A percentile compares a stretch with the other conserved stretches of the same genome.
These are phyloP conservation scores for Russula vinacea DNA, from an alignment of 768 basidiomycete species.

Conservation along the genomic window DNA sequence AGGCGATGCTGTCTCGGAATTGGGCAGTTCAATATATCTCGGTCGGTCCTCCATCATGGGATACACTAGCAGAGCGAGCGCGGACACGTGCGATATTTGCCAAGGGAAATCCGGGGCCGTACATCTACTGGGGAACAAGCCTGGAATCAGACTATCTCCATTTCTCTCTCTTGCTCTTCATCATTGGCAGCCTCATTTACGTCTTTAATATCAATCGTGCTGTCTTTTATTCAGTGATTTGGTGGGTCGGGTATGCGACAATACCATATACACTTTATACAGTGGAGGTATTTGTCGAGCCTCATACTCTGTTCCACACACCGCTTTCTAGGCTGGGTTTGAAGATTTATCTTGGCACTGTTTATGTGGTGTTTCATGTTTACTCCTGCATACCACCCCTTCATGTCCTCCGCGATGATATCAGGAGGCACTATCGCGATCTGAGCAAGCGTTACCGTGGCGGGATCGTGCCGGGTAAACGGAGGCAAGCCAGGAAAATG, in stretches of 20 bases:
- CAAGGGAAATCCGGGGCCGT: too few relatives aligned
- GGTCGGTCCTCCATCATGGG: not conserved
- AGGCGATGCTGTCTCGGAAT: not conserved
- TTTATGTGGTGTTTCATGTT: not conserved
- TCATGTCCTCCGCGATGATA: not conserved
- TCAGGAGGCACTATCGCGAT: not conserved
- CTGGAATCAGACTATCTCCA: not conserved
- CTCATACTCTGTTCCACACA: not conserved
- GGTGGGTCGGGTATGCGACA: not conserved
- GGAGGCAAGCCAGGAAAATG: not conserved
- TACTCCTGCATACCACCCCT: not conserved
- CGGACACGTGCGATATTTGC: conserved; percentile 5
- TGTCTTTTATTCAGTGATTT: not conserved
- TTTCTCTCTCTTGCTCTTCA: not conserved
- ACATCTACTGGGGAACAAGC: not conserved
- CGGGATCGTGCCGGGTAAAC: not conserved
- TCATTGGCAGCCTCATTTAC: not conserved
- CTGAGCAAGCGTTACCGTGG: not conserved
- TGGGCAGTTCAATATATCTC: conserved; percentile 9
- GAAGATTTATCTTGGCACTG: not conserved
- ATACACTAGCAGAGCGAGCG: conserved; percentile 5
- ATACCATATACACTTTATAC: not conserved
- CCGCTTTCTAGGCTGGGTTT: not conserved
- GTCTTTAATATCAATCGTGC: not conserved
- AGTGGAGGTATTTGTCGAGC: not conserved